Conservation (phyloP, 1,139 yeast genomes). For the Hansenula anomala region DNA sequence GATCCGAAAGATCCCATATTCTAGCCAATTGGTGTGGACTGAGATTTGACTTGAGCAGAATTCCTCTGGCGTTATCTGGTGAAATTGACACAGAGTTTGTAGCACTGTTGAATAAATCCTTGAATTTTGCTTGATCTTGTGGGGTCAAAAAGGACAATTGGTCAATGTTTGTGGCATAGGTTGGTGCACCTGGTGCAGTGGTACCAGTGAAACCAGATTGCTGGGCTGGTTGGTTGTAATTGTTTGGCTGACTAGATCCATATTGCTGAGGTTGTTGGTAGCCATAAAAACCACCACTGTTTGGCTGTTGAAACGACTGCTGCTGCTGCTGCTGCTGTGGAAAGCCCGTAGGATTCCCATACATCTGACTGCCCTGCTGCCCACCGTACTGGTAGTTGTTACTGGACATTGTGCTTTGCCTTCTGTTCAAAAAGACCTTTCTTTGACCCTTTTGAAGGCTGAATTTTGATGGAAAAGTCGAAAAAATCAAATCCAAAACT, state of each 20-base stretch:
- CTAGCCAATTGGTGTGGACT: constrained; percentile 74
- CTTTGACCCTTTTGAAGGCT: too few relatives aligned
- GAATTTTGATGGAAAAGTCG: too few relatives aligned
- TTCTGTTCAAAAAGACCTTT: too few relatives aligned
- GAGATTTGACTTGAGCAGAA: constrained; percentile 76
- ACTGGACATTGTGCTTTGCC: too few relatives aligned
- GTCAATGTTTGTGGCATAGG: constrained; percentile 4
- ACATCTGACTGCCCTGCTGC: background rate
- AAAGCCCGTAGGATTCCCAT: background rate
- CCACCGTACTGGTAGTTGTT: background rate
- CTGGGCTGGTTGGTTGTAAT: background rate
- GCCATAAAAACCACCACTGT: background rate
- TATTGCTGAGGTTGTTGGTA: constrained; percentile 1
- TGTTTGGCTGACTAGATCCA: background rate
- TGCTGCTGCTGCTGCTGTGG: background rate
- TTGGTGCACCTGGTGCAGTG: constrained; percentile 1
- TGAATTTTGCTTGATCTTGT: constrained; percentile 82
- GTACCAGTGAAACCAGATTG: too few relatives aligned
- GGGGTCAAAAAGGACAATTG: constrained; percentile 80
- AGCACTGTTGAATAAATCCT: constrained; percentile 71
- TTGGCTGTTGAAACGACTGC: too few relatives aligned
- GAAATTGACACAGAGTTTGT: constrained; percentile 73
- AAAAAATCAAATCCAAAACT: too few relatives aligned
- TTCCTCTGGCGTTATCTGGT: constrained; percentile 75
- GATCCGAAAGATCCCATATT: constrained; percentile 88